A percentile compares a stretch with the other conserved stretches of the same genome.
phyloP scores from a whole-genome alignment of 805 yeast species.

The Blastobotrys parvus region DNA sequence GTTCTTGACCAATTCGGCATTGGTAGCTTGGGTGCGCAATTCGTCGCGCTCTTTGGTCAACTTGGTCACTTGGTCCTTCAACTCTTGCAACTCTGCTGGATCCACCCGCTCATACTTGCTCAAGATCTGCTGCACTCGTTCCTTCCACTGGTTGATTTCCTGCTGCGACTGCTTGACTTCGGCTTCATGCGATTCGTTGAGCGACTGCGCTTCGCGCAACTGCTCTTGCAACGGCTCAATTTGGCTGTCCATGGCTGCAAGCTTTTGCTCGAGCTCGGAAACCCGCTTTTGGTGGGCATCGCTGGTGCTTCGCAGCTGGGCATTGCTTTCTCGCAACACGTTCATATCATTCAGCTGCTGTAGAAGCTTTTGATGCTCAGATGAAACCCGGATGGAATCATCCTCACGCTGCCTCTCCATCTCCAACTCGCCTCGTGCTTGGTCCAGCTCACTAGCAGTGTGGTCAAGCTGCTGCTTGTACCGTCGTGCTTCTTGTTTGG shows the following conservation, averaged over 20 bases:
- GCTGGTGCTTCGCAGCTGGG: constrained; percentile 50
- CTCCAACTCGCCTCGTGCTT: constrained; percentile 40
- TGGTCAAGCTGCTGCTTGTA: constrained; percentile 43
- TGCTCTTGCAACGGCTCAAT: constrained; percentile 39
- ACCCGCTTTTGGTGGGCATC: constrained; percentile 26
- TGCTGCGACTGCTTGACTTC: constrained; percentile 39
- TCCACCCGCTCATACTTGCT: constrained; percentile 40
- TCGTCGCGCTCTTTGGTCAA: constrained; percentile 14
- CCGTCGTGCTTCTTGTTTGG: constrained; percentile 45
- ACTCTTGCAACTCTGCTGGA: constrained; percentile 36
- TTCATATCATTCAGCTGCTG: constrained; percentile 54
- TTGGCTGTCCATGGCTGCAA: constrained; percentile 27
- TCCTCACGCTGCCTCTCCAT: constrained; percentile 26
- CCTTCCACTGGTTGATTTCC: constrained; percentile 55
- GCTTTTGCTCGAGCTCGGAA: constrained; percentile 34
- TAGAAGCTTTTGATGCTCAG: constrained; percentile 39
- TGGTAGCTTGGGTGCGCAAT: background rate
- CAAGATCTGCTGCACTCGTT: constrained; percentile 40
- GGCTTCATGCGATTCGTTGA: constrained; percentile 41
- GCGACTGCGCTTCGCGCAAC: constrained; percentile 32
- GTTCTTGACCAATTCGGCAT: background rate
- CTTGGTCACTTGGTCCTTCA: constrained; percentile 27
- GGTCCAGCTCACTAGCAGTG: constrained; percentile 42
- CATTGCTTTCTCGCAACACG: constrained; percentile 59
- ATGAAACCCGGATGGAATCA: constrained; percentile 14